Evolutionary conservation across 2,329 filamentous ascomycete species (phyloP).

Genomic region (Phyllosticta citrichinensis): DNA sequence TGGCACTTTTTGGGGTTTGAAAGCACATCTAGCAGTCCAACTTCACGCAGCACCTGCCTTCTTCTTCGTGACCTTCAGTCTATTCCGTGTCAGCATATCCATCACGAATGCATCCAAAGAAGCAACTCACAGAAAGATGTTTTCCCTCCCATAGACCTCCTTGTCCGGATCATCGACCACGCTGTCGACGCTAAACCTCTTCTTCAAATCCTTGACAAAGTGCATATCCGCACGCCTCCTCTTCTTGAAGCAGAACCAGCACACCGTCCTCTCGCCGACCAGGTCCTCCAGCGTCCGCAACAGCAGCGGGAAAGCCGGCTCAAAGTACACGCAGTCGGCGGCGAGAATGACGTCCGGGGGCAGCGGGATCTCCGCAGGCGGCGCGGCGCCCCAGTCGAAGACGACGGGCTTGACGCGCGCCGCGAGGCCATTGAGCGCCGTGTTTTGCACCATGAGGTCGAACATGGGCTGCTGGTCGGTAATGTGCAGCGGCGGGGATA

Average conservation of each 20-base stretch:
- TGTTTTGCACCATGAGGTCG: conserved; percentile 76
- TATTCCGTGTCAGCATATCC: neutral
- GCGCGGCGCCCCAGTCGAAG: conserved; percentile 62
- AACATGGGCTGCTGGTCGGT: conserved; percentile 87
- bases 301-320: conserved; percentile 85
- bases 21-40: too few species aligned
- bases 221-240: conserved; percentile 58
- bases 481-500: conserved; percentile 50
- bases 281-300: conserved; percentile 67
- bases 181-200: conserved; percentile 38
- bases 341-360: conserved; percentile 79
- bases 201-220: conserved; percentile 42
- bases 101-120: too few species aligned
- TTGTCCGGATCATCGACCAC: conserved; percentile 41
- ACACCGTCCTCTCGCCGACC: conserved; percentile 54
- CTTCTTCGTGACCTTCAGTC: conserved; percentile 1
- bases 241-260: conserved; percentile 93
- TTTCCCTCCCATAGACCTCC: conserved; percentile 36
- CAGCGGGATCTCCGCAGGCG: conserved; percentile 33
- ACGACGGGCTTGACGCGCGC: conserved; percentile 55
- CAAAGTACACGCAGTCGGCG: conserved; percentile 94
- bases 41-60: neutral
- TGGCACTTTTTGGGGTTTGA: too few species aligned
- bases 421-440: conserved; percentile 64
- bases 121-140: conserved; percentile 35